These are phyloP conservation scores for Apiotrichum domesticum DNA, from an alignment of 1,284 basidiomycete species.

Conservation along the genomic window DNA sequence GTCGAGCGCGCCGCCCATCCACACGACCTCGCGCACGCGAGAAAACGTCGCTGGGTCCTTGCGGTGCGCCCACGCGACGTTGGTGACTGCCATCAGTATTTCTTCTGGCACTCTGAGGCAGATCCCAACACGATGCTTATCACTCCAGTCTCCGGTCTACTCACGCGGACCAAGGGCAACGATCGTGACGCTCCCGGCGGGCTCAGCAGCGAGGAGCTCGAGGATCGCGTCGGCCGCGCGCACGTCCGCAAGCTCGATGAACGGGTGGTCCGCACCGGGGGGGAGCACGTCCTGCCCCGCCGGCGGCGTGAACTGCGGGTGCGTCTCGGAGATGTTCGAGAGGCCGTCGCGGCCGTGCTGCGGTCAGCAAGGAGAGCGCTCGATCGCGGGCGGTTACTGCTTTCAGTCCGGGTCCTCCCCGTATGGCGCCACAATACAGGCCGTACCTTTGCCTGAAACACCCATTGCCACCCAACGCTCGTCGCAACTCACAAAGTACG, in stretches of 20 bases:
- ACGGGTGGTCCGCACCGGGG: not conserved
- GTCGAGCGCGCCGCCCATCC: constrained; percentile 96
- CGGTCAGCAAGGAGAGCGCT: not conserved
- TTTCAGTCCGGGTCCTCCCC: no score
- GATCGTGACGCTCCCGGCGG: constrained; percentile 66
- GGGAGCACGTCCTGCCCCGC: constrained; percentile 10
- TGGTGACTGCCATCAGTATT: constrained; percentile 56
- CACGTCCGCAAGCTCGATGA: not conserved
- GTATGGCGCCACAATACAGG: not conserved
- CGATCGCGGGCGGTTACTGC: no score
- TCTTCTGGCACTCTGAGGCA: not conserved
- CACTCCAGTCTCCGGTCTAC: constrained; percentile 12
- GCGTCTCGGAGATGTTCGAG: constrained; percentile 61
- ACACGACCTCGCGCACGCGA: constrained; percentile 61
- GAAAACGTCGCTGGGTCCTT: constrained; percentile 56
- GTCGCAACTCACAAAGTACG: constrained; percentile 60
- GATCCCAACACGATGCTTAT: not conserved
- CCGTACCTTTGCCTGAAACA: not conserved
- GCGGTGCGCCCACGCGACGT: constrained; percentile 65
- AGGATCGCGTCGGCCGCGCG: constrained; percentile 60
- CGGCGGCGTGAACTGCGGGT: constrained; percentile 63
- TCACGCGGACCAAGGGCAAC: constrained; percentile 71
- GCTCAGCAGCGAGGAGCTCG: constrained; percentile 58
- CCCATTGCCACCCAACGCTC: not conserved
- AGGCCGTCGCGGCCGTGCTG: constrained; percentile 69